Evolutionary conservation across 768 basidiomycete genomes (phyloP).

Genomic region (Podaxis sp.): DNA sequence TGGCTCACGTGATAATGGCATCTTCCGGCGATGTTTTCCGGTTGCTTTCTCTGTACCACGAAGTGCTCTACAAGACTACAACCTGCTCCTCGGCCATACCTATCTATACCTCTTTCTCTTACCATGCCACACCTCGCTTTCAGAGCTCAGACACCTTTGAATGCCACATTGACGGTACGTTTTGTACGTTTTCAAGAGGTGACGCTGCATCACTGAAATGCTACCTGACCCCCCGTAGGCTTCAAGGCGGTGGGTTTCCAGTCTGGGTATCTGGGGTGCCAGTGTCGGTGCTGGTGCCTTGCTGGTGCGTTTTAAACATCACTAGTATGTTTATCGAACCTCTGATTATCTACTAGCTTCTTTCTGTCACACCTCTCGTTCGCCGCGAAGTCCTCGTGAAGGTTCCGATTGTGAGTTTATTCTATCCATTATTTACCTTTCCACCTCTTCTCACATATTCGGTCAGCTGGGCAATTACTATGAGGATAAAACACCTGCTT

Average conservation of each 20-base stretch:
- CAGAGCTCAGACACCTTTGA: conserved; percentile 36
- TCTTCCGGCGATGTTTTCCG: conserved; percentile 27
- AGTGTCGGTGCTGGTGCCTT: conserved; percentile 66
- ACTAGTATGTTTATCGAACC: not conserved
- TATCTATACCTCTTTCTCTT: not conserved
- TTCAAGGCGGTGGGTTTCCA: conserved; percentile 56
- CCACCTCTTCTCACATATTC: conserved; percentile 8
- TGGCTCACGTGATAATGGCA: conserved; percentile 24
- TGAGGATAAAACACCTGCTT: conserved; percentile 76
- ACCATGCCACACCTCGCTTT: conserved; percentile 44
- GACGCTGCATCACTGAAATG: conserved; percentile 12
- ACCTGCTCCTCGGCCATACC: conserved; percentile 14
- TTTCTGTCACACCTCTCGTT: conserved; percentile 85
- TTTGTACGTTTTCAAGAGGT: not conserved
- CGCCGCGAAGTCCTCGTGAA: conserved; percentile 72
- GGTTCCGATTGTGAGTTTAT: conserved; percentile 61
- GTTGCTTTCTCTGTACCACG: conserved; percentile 25
- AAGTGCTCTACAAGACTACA: conserved; percentile 8
- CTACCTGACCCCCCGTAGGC: conserved; percentile 30
- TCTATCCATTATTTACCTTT: conserved; percentile 10
- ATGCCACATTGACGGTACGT: conserved; percentile 37
- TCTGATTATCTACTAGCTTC: conserved; percentile 40
- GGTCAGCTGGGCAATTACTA: conserved; percentile 67
- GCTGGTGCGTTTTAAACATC: conserved; percentile 45
- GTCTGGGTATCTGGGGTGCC: conserved; percentile 67